Conservation (phyloP, 116 monocot genomes). For the Phalaenopsis hybrid region DNA sequence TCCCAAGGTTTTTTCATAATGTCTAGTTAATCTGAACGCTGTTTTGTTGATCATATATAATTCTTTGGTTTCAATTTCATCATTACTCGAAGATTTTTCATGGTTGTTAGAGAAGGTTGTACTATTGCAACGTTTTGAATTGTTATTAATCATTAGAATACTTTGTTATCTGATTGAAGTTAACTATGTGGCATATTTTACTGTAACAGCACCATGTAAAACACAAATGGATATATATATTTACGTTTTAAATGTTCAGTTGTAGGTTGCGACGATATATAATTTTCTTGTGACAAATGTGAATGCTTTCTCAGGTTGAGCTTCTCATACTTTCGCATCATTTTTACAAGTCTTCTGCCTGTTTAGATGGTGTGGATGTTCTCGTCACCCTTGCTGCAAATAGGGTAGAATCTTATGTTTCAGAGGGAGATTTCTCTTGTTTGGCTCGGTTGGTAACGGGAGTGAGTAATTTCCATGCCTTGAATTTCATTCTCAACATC, state of each 20-base stretch:
- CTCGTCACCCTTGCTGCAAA: slow-evolving; percentile 95
- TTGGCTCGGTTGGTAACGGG: slow-evolving; percentile 91
- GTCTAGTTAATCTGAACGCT: not conserved
- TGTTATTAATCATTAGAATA: not conserved
- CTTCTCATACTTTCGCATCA: slow-evolving; percentile 94
- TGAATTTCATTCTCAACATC: slow-evolving; percentile 88
- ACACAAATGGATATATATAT: no score
- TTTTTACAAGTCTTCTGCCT: slow-evolving; percentile 86
- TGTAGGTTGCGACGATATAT: not conserved
- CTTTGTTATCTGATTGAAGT: not conserved
- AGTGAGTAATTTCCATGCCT: slow-evolving; percentile 90
- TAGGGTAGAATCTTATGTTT: slow-evolving; percentile 93
- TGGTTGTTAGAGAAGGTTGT: not conserved
- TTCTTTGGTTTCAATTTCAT: not conserved
- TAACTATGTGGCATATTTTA: not conserved
- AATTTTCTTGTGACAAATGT: not conserved
- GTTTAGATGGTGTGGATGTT: slow-evolving; percentile 96
- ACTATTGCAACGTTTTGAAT: not conserved
- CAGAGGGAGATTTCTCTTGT: slow-evolving; percentile 89
- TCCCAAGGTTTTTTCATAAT: not conserved
- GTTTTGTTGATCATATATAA: not conserved
- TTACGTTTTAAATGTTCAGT: no score
- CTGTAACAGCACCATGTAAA: not conserved
- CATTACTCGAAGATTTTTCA: not conserved
- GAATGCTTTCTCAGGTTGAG: slow-evolving; percentile 66